These are phyloP conservation scores for Panicum virgatum DNA, from an alignment of 202 grass and related monocot species.

Conservation along the genomic window DNA sequence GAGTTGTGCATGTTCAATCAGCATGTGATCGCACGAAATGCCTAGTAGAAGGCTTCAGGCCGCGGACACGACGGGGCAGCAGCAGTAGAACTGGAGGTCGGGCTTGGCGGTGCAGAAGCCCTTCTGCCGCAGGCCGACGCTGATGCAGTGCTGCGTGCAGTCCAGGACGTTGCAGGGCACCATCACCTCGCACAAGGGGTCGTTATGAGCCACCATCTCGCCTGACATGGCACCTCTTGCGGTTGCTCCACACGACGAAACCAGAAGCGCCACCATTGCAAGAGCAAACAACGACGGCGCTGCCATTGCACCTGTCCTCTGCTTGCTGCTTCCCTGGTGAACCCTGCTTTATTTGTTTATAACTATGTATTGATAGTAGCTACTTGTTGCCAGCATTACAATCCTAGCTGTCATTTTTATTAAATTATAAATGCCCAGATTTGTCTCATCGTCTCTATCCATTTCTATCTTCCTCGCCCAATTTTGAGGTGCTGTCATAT, in stretches of 20 bases:
- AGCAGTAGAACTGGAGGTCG: constrained; percentile 17
- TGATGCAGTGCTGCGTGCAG: background rate
- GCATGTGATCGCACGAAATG: no score
- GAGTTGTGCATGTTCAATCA: no score
- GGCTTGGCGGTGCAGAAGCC: background rate
- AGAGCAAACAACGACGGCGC: background rate
- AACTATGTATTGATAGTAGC: background rate
- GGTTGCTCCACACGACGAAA: background rate
- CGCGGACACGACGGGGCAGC: background rate
- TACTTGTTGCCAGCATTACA: background rate
- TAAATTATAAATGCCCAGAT: background rate
- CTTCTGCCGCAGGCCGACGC: background rate
- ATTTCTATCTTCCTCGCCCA: background rate
- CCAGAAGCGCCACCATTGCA: background rate
- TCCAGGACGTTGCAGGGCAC: background rate
- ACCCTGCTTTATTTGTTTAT: background rate
- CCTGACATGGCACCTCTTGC: no score
- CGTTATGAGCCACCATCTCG: no score
- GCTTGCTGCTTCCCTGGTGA: background rate
- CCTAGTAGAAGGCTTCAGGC: no score
- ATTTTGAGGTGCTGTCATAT: background rate
- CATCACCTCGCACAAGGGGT: constrained; percentile 16
- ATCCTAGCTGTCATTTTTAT: background rate
- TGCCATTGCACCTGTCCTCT: background rate
- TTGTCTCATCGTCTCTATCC: background rate